Evolutionary conservation across 257 asterid species (phyloP).

Genomic region (Fraxinus anomala): DNA sequence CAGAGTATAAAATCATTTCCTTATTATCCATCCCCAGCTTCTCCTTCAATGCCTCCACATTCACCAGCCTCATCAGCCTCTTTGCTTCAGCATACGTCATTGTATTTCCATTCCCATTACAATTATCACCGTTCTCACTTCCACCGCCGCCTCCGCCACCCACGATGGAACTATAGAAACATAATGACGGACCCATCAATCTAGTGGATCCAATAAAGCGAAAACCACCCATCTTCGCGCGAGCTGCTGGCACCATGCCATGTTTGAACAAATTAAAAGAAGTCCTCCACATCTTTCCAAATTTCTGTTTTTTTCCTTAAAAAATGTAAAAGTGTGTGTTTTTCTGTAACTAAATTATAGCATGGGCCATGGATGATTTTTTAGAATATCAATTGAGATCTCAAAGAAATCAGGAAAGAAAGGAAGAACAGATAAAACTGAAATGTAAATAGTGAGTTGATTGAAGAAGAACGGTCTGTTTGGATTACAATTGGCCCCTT

Average conservation of each 20-base stretch:
- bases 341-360: background rate
- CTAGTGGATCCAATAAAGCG: background rate
- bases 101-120: conserved; percentile 10
- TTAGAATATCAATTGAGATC: background rate
- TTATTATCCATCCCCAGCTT: conserved; percentile 59
- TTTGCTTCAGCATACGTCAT: conserved; percentile 71
- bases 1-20: conserved; percentile 60
- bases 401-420: background rate
- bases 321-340: background rate
- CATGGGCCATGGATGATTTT: background rate
- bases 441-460: too few species aligned
- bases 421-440: background rate
- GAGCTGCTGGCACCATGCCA: background rate
- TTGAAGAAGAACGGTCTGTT: background rate
- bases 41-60: conserved; percentile 72
- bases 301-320: background rate
- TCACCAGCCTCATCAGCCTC: conserved; percentile 79
- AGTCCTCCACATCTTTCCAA: background rate
- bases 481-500: too few species aligned
- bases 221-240: background rate
- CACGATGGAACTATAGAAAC: conserved; percentile 20
- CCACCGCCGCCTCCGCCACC: conserved; percentile 7
- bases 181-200: conserved; percentile 3
- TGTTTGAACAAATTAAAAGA: background rate
- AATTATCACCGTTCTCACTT: background rate